Evolutionary conservation across 176 grass and related monocot species (phyloP), one percentile per base, ranked within the genome.

Genomic region (Eragrostis curvula): DNA sequence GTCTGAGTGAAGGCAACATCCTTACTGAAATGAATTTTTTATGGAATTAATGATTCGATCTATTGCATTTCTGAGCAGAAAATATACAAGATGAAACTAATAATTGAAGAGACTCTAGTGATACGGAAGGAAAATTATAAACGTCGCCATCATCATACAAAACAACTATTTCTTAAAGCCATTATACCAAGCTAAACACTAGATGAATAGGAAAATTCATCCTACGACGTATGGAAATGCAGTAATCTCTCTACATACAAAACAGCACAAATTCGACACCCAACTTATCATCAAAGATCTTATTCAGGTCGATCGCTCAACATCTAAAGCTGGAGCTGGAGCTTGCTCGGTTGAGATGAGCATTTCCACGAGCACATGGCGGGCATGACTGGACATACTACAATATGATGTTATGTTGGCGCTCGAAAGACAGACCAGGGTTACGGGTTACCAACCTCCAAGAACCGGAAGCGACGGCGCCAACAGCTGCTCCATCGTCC

Each of bases 311-410:
- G 23, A 27, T 60, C 57, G 11, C 10, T 27, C 10, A 27, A 60
- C n/a, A 13, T 11, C 23, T 9, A n/a, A n/a, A n/a, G n/a, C n/a
- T n/a, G n/a, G n/a, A n/a, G n/a, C n/a, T n/a, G n/a, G n/a, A n/a
- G n/a, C n/a, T n/a, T n/a, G n/a, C n/a, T n/a, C n/a, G n/a, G n/a
- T 48, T 70, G 52, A 77, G 3, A 52, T 32, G 24, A 41, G 52
- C 87, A 88, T 95, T 90, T 90, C 53, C 52, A 80, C 87, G 68
- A 90, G 74, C 85, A 90, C 4, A 4, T 36, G 79, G n/a, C n/a
- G n/a, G n/a, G 40, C 85, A 86, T 42, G 49, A 13, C n/a, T 51
- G 39, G 47, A 16, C 18, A 11, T 8, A 27, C 5, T n/a, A 57
- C 21, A 20, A 23, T 1, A 25, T 59, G 56, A 59, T n/a, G 21